Evolutionary conservation across 768 basidiomycete genomes (phyloP).

Genomic region (Neoboletus subvelutipes): DNA sequence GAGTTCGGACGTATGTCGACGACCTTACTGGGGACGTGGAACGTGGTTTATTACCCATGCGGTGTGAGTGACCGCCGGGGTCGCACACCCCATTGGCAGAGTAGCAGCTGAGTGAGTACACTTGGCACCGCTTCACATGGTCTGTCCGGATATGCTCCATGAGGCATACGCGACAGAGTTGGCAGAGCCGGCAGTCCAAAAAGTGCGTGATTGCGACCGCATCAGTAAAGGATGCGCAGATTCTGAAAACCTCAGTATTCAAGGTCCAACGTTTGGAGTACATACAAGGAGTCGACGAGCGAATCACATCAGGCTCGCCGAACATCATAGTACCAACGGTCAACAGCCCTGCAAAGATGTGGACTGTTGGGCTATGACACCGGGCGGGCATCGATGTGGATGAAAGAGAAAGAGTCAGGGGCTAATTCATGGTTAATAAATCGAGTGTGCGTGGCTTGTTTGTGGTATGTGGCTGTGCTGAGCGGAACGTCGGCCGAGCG

Average conservation of each 20-base stretch:
- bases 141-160: not conserved
- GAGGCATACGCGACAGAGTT: too few relatives aligned
- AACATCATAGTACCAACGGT: conserved; percentile 13
- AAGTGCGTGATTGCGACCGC: too few relatives aligned
- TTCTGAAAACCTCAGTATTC: not conserved
- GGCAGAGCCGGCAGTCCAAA: too few relatives aligned
- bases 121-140: not conserved
- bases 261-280: not conserved
- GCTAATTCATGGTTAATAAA: not conserved
- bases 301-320: not conserved
- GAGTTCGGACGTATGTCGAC: too few relatives aligned
- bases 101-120: too few relatives aligned
- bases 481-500: not conserved
- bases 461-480: conserved; percentile 2
- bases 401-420: not conserved
- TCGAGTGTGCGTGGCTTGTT: conserved; percentile 9
- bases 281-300: not conserved
- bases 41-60: too few relatives aligned
- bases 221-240: not conserved
- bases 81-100: too few relatives aligned
- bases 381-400: not conserved
- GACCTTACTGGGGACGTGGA: too few relatives aligned
- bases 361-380: conserved; percentile 21
- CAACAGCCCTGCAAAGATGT: conserved; percentile 12
- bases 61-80: too few relatives aligned